Base-by-base conservation (phyloP, 192 early-diverging fungal species). In the Coemansia sp. region DNA sequence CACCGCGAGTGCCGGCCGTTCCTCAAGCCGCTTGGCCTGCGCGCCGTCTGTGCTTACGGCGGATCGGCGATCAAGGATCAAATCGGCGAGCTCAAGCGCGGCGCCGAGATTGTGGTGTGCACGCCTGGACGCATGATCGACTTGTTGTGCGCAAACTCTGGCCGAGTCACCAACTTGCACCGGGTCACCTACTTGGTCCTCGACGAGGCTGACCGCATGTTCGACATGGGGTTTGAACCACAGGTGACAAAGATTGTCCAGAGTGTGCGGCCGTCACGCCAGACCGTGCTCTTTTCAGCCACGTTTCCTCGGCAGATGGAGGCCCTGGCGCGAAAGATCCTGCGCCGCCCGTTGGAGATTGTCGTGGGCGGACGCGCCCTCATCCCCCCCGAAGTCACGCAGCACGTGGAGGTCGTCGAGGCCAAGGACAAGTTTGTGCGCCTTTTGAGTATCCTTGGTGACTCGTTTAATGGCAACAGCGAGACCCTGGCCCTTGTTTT, bases 201-300 rank as follows among this genome's bases (percentile, higher is more conserved):
- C 44, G 97, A 99, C 74, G 97, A 95, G 76, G 94, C 94, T 3
- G 93, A 90, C 73, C 86, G 92, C 63, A 98, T 99, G 95, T 97
- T 99, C 82, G 95, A 98, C 73, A 92, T 97, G 90, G 97, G 95
- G 11, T 99, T 99, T 67, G 95, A 96, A 72, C 94, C 93, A 27
- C 94, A 97, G 72, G 94, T 99, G 18, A 93, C 94, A 87, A 90
- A 92, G 67, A 98, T 99, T 58, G 88, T 98, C 18, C 91, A 89
- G 56, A 92, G 91, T 67, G 89, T 95, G 14, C 84, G 94, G 15
- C 94, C 95, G 9, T 82, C 86, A 53, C 84, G 90, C 11, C 94
- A 96, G 58, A 91, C 92, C 0, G 88, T 96, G 4, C 72, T 96
- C 32, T 98, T 98, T 56, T 95, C 94, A 7, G 95, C 95, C 22